Base-by-base conservation (phyloP, 1,284 basidiomycete species). In the Singerocomus inundabilis region DNA sequence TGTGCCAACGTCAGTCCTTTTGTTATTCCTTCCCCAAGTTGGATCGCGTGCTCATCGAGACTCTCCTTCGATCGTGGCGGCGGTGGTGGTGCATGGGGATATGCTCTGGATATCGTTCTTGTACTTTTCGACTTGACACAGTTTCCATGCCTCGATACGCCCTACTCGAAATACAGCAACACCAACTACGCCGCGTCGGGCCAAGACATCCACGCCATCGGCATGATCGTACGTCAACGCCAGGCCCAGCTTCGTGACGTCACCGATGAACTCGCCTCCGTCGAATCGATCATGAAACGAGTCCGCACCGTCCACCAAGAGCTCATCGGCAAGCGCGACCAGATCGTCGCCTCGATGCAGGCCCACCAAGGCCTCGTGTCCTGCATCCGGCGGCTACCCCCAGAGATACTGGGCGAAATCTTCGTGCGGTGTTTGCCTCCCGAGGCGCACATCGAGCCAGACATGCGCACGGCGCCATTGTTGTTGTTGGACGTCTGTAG, bases 331-430 rank as follows among this genome's bases (percentile, higher is more conserved):
- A 64, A 49, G n/a, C 54, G 49, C 6, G 6, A 34, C 26, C 56
- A 57, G 34, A 49, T 61, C 12, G 31, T 42, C 12, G 25, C 29
- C 18, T 66, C 63, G 13, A 61, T 59, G 42, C 24, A 42, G 6
- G 40, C 12, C 3, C 63, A 61, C 21, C 46, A 40, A 21, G 61
- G 61, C 3, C 52, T 65, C 3, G 40, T 70, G 12, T 65, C 68
- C 21, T 68, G 69, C 31, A 67, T 69, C 26, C 63, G 67, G 6
- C 55, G 63, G 7, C 33, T 58, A 18, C 72, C 72, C 16, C 48
- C 62, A 0, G 72, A 75, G 48, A 53, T 72, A 26, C 56, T 75
- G 1, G 59, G 64, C 6, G 62, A 69, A 28, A 70, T 74, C 24
- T 75, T 75, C 52, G 48, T 59, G 15, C 57, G 59, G 16, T 71